These are phyloP conservation scores for Hypomontagnella submonticulosa DNA, from an alignment of 495 filamentous ascomycete species.

Conservation along the genomic window DNA sequence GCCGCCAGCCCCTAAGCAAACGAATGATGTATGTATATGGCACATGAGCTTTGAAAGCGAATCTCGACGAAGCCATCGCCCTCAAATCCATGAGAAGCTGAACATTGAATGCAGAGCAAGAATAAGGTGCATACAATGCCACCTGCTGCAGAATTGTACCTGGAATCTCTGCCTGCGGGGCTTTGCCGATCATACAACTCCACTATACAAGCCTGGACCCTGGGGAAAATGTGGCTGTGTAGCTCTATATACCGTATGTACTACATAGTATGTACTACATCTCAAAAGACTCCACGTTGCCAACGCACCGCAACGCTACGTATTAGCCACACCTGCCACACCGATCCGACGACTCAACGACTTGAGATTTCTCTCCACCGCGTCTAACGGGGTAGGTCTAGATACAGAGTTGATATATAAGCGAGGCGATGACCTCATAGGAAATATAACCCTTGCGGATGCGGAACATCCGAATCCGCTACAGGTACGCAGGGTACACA, in stretches of 20 bases:
- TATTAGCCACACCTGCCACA: slow-evolving; percentile 41
- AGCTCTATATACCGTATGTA: no score
- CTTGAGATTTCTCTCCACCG: slow-evolving; percentile 26
- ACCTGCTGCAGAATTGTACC: no score
- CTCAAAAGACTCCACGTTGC: slow-evolving; percentile 25
- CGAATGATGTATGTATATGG: no score
- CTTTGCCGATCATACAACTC: slow-evolving; percentile 12
- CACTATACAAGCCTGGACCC: slow-evolving; percentile 1
- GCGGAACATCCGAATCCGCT: slow-evolving; percentile 37
- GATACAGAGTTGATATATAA: slow-evolving; percentile 19
- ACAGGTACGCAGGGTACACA: neutral
- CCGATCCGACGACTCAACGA: slow-evolving; percentile 27
- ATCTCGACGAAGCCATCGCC: no score
- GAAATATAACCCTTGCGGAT: slow-evolving; percentile 14
- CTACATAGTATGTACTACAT: neutral
- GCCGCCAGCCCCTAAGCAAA: no score
- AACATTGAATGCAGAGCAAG: slow-evolving; percentile 17
- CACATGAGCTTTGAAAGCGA: no score
- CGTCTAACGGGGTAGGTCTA: slow-evolving; percentile 10
- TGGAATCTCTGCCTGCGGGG: no score
- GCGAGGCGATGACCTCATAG: slow-evolving; percentile 41
- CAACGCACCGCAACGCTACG: slow-evolving; percentile 37
- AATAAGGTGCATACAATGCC: slow-evolving; percentile 5
- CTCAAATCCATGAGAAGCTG: slow-evolving; percentile 42
- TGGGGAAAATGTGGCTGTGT: slow-evolving; percentile 39